Evolutionary conservation across 73 alveolate species (phyloP), one percentile per base, ranked within the genome.

Genomic region (Effrenium voratum): DNA sequence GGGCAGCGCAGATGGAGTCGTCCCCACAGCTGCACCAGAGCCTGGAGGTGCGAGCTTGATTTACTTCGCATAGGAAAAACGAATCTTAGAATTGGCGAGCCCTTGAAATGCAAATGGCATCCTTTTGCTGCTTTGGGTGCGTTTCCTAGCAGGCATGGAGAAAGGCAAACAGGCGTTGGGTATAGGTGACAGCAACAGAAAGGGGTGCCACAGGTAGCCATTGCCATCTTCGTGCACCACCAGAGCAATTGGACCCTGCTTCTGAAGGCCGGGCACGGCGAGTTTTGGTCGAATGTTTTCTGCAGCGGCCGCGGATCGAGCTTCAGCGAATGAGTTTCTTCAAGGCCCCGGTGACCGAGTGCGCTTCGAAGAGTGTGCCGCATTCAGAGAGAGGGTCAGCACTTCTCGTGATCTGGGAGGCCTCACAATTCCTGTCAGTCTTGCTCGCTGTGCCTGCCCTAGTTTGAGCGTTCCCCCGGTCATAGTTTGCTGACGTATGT

Each of bases 371-470:
- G n/a, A n/a, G n/a, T n/a, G n/a, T n/a, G n/a, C n/a, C n/a, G 68
- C 10, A 55, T 13, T 13, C 68, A 55, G 68, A 22, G 68, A 55
- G 30, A 19, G 19, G 19, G 63, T 52, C 19, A 19, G 63, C 63
- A 8, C 19, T 52, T 19, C 63, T 47, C n/a, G 30, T 24, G 47
- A 24, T 86, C 45, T 68, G 40, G 8, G 34, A 87, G 95, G 95
- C 95, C n/a, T 87, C 95, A 12, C 95, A 87, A 72, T 87, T 87
- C 52, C 95, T 87, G 50, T 87, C 95, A 36, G 95, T 87, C 24
- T 52, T 87, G 70, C 70, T 87, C 43, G 95, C 95, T 30, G 95
- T 50, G 1, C 34, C 52, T 5, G 45, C 85, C 95, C 73, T 43
- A 66, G 95, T n/a, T n/a, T n/a, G n/a, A n/a, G n/a, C n/a, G n/a